Base-by-base conservation (phyloP, 257 asterid genomes). In the Plantago major region DNA sequence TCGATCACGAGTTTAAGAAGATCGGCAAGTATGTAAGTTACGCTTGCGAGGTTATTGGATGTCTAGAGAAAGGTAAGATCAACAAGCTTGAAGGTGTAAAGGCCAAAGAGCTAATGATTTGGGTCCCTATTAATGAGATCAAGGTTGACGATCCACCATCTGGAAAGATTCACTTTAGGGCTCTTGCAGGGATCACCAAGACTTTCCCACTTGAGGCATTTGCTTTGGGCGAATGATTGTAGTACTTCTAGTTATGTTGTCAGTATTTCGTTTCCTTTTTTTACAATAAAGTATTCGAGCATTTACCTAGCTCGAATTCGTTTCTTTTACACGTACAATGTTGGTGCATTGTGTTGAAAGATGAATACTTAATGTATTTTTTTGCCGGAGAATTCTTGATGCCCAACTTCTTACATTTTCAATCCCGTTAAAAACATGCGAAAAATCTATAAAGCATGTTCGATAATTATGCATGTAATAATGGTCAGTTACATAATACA, bases 61-160 rank as follows among this genome's bases (percentile, higher is more conserved):
- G 37, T 43, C 28, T 81, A 1, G 76, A 65, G 63, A 78, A 71
- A 70, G 69, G 66, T 63, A 75, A 44, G 73, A 77, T 81, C 78
- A 81, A 72, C 78, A 74, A 78, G 45, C 74, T 79, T 48, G 67
- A 76, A 67, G 84, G 82, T 7, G 78, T 76, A 44, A 79, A 76
- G 67, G 77, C 77, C 1, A 76, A 70, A 71, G 81, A 79, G 73
- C 63, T 79, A 48, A 49, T 76, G 77, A 17, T 79, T 45, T 75
- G 84, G 79, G 77, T 81, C 16, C 73, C 84, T 7, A 71, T 73
- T 17, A 67, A 51, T 53, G 81, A 76, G 74, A 73, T 79, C 12
- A 67, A 13, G 10, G 62, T 76, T 11, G 70, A 73, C 53, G 62
- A 73, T 65, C 79, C 74, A 13, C 69, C 76, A 6, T 67, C 76